Evolutionary conservation across 2,329 filamentous ascomycete genomes (phyloP), one percentile per base, ranked within the genome.

Genomic region (Ophiostoma piceae): DNA sequence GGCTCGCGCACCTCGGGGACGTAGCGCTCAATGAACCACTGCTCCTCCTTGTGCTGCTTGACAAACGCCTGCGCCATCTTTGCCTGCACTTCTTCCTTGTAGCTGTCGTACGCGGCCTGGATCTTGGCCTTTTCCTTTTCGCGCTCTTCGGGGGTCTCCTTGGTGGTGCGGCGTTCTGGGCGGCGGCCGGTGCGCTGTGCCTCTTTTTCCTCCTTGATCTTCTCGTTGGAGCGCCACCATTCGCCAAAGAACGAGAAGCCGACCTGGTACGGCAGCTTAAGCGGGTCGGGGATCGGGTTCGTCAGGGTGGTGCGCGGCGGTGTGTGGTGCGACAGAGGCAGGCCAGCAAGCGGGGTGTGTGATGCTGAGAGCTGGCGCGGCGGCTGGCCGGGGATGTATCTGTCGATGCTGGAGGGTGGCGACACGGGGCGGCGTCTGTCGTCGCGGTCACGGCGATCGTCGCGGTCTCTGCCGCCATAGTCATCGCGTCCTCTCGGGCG

Each of bases 1-100:
- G 86, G 84, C 74, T 94, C 89, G 68, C 92, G 85, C 69, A 94
- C 88, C 74, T 95, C 92, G 0, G 92, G 87, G 39, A 96, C 89
- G 75, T 99, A 99, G 77, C 92, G 89, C 80, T 99, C 95, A 75
- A 90, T 92, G 81, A 99, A 99, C 95, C 95, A 99, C 77, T 99
- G 94, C 78, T 99, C 95, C 62, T 89, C 88, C 78, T 96, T 97
- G 80, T 99, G 95, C 75, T 93, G 90, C 67, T 90, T 87, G 60
- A 99, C 95, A 77, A 99, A 99, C 0, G 87, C 84, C 73, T 93
- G 89, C 0, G 95, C 94, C 90, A 97, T 94, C 77, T 88, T 90
- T 3, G 85, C 87, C 75, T 90, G 88, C 1, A 90, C 80, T 47
- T 90, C 87, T 76, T 90, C 88, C 74, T 89, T 89, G 76, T 90